Conservation (phyloP, 305 asterid species). For the Caryopteris hybrid region DNA sequence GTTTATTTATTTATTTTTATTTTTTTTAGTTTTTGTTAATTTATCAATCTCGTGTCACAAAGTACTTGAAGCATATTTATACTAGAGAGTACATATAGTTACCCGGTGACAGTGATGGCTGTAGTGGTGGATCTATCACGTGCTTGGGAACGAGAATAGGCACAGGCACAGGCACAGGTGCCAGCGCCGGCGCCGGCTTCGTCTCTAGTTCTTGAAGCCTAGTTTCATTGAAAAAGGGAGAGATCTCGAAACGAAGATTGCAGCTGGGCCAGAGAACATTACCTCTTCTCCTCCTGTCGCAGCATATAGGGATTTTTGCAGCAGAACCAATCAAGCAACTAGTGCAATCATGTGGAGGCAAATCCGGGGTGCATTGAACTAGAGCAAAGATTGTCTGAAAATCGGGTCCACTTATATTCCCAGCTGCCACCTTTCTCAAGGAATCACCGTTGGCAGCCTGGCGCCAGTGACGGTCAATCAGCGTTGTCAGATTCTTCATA, state of each 20-base stretch:
- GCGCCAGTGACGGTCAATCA: neutral
- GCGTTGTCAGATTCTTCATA: neutral
- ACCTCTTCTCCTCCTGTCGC: conserved; percentile 2
- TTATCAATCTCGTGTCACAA: too few species aligned
- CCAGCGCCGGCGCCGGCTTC: too few species aligned
- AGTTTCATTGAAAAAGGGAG: neutral
- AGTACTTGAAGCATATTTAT: too few species aligned
- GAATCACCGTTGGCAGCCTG: conserved; percentile 23
- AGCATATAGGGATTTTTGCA: neutral
- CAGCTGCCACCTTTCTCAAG: conserved; percentile 26
- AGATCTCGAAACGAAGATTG: conserved; percentile 14
- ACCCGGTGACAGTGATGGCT: too few species aligned
- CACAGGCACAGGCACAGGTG: too few species aligned
- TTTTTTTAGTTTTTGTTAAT: too few species aligned
- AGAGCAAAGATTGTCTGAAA: conserved; percentile 12
- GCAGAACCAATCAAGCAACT: conserved; percentile 13
- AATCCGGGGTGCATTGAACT: conserved; percentile 42
- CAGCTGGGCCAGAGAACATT: conserved; percentile 28
- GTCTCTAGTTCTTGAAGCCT: neutral
- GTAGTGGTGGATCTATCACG: too few species aligned
- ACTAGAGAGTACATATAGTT: too few species aligned
- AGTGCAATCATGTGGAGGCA: conserved; percentile 16
- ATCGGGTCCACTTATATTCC: neutral
- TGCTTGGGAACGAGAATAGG: too few species aligned
- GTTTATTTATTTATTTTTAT: too few species aligned